Base-by-base conservation (phyloP, 225 moss, liverwort and hornwort genomes). In the Straminergon stramineum region DNA sequence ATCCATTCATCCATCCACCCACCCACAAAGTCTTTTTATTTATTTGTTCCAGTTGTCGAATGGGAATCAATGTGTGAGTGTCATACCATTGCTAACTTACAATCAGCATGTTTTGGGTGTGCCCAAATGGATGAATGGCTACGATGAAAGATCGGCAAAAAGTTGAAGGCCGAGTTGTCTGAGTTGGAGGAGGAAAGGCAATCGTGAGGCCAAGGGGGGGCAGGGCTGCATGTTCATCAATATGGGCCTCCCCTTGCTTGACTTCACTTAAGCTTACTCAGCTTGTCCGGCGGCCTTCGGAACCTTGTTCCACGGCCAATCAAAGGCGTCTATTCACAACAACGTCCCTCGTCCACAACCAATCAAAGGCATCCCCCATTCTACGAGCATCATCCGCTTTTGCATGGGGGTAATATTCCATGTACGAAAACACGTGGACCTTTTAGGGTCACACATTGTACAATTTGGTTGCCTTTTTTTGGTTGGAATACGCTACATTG, bases 391-490 rank as follows among this genome's bases (percentile, higher is more conserved):
- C n/a, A 61, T 43, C 4, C 4, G 9, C 31, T 31, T 81, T 20
- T 13, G 81, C 20, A 19, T 61, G 31, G 81, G 81, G 13, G 39
- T 30, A 2, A 27, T 41, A 81, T 81, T 81, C 61, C 14, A 19
- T 20, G 30, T 19, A 56, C 7, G 2, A 22, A 20, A 81, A 60
- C 81, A 81, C 21, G 6, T 21, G 81, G 61, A 61, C 6, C 81
- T 9, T 61, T 61, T 39, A 6, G 61, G 31, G 9, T 20, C 81
- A 43, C 61, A 61, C 31, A 2, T 61, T 31, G 61, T 15, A 43
- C 21, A 31, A 13, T 30, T 57, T 3, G 9, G n/a, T 37, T 1
- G 1, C 8, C 16, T 15, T 37, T n/a, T 26, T 4, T 0, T 0
- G 8, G 3, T n/a, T n/a, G n/a, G n/a, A 17, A 26, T 57, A 79